phyloP scores from a whole-genome alignment of 2,329 filamentous ascomycete species.

The Zymoseptoria crescenta region DNA sequence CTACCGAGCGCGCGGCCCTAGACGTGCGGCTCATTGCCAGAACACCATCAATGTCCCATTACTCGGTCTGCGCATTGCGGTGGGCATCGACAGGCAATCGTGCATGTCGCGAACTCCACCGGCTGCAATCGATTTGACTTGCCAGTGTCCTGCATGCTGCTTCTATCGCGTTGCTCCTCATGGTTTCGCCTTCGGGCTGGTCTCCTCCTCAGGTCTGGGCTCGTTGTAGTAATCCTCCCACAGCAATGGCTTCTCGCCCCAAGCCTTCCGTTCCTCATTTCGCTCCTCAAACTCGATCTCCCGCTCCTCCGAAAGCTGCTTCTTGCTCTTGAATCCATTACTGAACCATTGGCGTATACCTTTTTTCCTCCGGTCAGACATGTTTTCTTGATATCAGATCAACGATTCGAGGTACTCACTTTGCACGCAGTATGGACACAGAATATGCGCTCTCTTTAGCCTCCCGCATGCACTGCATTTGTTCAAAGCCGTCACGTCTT shows the following conservation, averaged over 20 bases:
- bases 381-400: background rate
- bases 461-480: slow-evolving; percentile 84
- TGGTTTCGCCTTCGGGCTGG: slow-evolving; percentile 7
- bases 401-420: slow-evolving; percentile 48
- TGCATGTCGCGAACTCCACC: background rate
- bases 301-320: slow-evolving; percentile 17
- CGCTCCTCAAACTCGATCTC: slow-evolving; percentile 16
- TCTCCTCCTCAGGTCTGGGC: slow-evolving; percentile 8
- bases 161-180: background rate
- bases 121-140: background rate
- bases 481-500: slow-evolving; percentile 81
- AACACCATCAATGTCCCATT: background rate
- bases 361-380: slow-evolving; percentile 6
- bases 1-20: background rate
- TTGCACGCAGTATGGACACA: slow-evolving; percentile 80
- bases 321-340: slow-evolving; percentile 28
- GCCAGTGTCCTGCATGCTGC: background rate
- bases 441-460: slow-evolving; percentile 75
- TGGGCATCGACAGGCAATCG: background rate
- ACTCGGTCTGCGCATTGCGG: background rate
- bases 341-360: slow-evolving; percentile 30
- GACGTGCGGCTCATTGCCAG: background rate
- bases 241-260: slow-evolving; percentile 17
- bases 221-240: slow-evolving; percentile 20
- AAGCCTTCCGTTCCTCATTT: slow-evolving; percentile 19